A percentile compares a stretch with the other conserved stretches of the same genome.
Evolutionary conservation across 495 filamentous ascomycete genomes (phyloP).

Genomic region (Physcia stellaris): DNA sequence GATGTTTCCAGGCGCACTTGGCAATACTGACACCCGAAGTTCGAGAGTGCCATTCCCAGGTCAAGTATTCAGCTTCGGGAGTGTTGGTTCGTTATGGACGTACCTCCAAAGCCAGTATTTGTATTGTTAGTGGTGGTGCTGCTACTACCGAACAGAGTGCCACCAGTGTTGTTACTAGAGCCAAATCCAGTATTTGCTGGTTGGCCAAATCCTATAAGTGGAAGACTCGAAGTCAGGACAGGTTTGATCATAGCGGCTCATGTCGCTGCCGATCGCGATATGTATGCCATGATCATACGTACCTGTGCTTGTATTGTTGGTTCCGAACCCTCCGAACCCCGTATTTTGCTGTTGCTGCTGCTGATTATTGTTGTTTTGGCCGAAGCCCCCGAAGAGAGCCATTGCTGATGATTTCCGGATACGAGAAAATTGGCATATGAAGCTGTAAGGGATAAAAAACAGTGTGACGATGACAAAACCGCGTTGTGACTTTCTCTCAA

Average conservation of each 20-base stretch:
- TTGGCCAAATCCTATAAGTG: constrained; percentile 43
- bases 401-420: not conserved
- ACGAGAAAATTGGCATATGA: no score
- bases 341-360: constrained; percentile 31
- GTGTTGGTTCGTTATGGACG: constrained; percentile 11
- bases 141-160: constrained; percentile 35
- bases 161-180: constrained; percentile 26
- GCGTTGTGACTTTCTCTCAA: no score
- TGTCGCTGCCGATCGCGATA: constrained; percentile 3
- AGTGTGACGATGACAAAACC: no score
- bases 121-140: constrained; percentile 27
- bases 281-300: constrained; percentile 13
- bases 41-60: constrained; percentile 22
- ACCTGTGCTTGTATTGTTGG: constrained; percentile 35
- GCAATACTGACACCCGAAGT: constrained; percentile 6
- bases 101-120: constrained; percentile 40
- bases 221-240: not conserved
- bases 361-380: constrained; percentile 36
- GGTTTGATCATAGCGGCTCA: not conserved
- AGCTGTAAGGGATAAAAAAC: not conserved
- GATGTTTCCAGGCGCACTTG: constrained; percentile 19
- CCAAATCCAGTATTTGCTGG: constrained; percentile 24
- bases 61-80: constrained; percentile 12
- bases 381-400: constrained; percentile 49
- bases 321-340: constrained; percentile 41